Base-by-base conservation (phyloP, 768 basidiomycete genomes). In the Goffeauzyma gilvescens region DNA sequence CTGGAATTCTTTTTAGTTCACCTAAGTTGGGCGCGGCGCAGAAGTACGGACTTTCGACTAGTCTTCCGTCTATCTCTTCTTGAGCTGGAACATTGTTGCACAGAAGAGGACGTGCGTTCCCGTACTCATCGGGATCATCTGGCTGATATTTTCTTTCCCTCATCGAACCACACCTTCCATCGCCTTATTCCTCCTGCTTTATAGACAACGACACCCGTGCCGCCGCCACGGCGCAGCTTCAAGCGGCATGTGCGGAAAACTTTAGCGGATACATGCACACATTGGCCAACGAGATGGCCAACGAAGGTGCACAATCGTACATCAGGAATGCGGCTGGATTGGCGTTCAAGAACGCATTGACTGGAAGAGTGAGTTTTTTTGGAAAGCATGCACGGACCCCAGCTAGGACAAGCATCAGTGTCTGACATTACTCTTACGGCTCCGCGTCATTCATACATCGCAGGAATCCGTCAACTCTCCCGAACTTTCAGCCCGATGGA, bases 251-350 rank as follows among this genome's bases (percentile, higher is more conserved):
- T 32, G 70, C 75, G 62, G 81, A 84, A 59, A 87, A 84, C 74
- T 93, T 82, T 61, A 81, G 83, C 48, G 78, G 76, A 53, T 98
- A 96, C 69, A 80, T 95, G 75, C 62, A 78, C 60, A 85, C 83
- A 72, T 77, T 98, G 49, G 79, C 82, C 14, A 66, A 74, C 14
- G 83, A 86, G 51, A 74, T 98, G 35, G 75, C 77, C 22, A 79
- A 85, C 53, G 84, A 87, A 60, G 67, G 50, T 32, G 72, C 72
- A 5, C 69, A 72, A 12, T 56, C 76, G 25, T 78, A 85, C 62
- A 74, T 89, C 40, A 73, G 93, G 52, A 90, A 83, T 59, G 87
- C 90, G n/a, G 89, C 93, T 18, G 87, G 85, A 62, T 71, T 98
- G 39, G 89, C 90, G 15, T 70, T 98, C 65, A 98, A 96, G 74